Evolutionary conservation across 345 rosid genomes (phyloP).

Genomic region (Rhodamnia argentea): DNA sequence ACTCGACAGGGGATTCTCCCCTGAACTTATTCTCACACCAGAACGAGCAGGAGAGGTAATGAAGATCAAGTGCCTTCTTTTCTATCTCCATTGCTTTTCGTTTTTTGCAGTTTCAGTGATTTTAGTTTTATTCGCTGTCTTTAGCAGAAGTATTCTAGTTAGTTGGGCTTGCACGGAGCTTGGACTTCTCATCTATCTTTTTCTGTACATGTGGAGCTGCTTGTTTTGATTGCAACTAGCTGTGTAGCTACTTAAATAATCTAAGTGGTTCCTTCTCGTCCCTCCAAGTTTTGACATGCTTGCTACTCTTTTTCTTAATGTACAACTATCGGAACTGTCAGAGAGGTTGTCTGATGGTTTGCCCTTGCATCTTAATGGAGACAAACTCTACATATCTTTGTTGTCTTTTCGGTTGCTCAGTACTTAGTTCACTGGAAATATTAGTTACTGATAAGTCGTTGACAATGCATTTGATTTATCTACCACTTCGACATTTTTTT

Average conservation of each 20-base stretch:
- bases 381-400: background rate
- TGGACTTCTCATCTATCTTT: background rate
- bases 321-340: background rate
- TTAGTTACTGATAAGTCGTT: background rate
- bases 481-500: background rate
- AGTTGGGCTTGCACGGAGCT: background rate
- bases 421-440: background rate
- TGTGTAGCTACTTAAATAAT: background rate
- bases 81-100: background rate
- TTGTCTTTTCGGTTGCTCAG: background rate
- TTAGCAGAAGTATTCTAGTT: background rate
- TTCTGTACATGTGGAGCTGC: background rate
- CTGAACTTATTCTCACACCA: conserved; percentile 76
- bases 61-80: background rate
- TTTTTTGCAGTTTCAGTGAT: background rate
- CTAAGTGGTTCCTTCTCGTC: background rate
- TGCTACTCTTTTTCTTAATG: background rate
- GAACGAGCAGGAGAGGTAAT: conserved; percentile 82
- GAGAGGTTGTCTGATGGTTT: background rate
- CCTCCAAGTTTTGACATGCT: background rate
- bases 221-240: background rate
- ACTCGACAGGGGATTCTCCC: conserved; percentile 64
- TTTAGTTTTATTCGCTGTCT: background rate
- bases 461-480: background rate
- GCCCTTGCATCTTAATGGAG: background rate